Evolutionary conservation across 306 rosid genomes (phyloP), one percentile per base, ranked within the genome.

Genomic region (Inga laurina): DNA sequence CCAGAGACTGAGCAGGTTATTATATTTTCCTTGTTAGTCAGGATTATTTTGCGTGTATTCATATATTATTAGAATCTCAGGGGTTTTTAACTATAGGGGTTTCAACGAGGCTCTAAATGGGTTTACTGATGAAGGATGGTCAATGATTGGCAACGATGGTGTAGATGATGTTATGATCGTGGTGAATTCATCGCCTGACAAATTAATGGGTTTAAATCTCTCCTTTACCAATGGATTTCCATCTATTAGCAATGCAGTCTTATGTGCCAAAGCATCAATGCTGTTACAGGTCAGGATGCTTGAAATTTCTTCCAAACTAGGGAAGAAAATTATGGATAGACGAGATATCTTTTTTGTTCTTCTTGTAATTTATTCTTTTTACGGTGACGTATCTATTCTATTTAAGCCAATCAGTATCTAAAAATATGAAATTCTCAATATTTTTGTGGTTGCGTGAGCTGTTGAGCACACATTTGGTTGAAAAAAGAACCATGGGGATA

Each of bases 231-330:
- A 71, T 43, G 75, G 75, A 71, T 71, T 71, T 71, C 75, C 75
- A 9, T 43, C 75, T n/a, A 19, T 71, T 49, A 71, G 75, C 27
- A 71, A 88, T 43, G 93, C 95, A 61, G 89, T 91, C 56, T 85
- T 94, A 70, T 91, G 97, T 74, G 97, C 98, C 80, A 94, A 92
- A 90, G 94, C 98, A 79, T 94, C 98, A 7, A 94, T 94, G 98
- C 88, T 94, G 46, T 90, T 94, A 56, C 97, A 94, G 94, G 98
- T 93, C 21, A 9, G 51, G 54, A 4, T 41, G 11, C 54, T 69
- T 69, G 21, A 4, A 43, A 43, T 43, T 71, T 71, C 54, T 24
- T 48, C 48, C 19, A 27, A 71, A 12, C 7, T 68, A 69, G 61
- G 19, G 61, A 19, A 54, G 3, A 8, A 37, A 18, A 37, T 9